Evolutionary conservation across 768 basidiomycete genomes (phyloP), one percentile per base, ranked within the genome.

Genomic region (Agrocybe chaxingu): DNA sequence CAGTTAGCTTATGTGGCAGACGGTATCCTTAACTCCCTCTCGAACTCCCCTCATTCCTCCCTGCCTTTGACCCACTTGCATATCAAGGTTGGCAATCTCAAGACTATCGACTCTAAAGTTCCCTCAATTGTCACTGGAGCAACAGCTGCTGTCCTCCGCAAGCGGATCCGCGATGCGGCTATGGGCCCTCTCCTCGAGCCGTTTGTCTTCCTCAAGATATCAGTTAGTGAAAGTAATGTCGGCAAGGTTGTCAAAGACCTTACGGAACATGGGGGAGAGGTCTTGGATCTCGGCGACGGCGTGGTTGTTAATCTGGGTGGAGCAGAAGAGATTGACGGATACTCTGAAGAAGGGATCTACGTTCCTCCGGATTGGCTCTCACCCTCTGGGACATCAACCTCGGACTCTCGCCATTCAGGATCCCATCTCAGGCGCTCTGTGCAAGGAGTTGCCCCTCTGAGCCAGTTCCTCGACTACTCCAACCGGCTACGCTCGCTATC

Each of bases 201-300:
- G 8, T 93, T 81, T 56, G 76, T 90, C 19, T 69, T 70, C 30
- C 70, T 92, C 55, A 90, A 84, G 57, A 75, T 90, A 41, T 79
- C 79, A 11, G 81, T 90, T 6, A 72, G 74, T 19, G 85, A 86
- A 55, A 80, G 84, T 51, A 74, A 73, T 50, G 70, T 93, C 2
- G 90, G 92, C 18, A 88, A 82, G 58, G 82, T 89, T 16, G 80
- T 92, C 41, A 89, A 85, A 60, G 92, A 94, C 58, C 69, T 94
- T n/a, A 87, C 86, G 8, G 90, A 92, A 62, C 79, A 85, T 52
- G 81, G 83, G 1, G 90, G 88, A n/a, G 89, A 92, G 61, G 71
- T 94, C 8, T 66, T 83, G 18, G 86, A 90, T 56, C 76, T 93
- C 16, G 78, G 73, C 3, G 70, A 75, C 36, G 77, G 74, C n/a